Evolutionary conservation across 2,329 filamentous ascomycete genomes (phyloP).

Genomic region (Fusarium sororula): DNA sequence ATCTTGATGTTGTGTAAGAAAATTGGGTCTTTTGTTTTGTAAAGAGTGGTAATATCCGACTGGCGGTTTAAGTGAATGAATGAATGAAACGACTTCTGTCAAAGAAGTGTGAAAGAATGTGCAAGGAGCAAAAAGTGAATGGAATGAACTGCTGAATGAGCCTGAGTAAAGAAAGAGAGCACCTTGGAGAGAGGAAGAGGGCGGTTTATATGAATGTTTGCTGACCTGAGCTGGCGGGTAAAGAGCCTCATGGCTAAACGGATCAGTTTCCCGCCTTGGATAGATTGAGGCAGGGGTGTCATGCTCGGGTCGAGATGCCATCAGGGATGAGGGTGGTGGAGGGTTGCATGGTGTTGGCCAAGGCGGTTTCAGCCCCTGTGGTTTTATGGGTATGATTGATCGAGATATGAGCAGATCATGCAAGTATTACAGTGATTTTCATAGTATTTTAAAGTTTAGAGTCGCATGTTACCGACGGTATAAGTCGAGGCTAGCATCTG

Average conservation of each 20-base stretch:
- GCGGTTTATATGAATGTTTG: constrained; percentile 33
- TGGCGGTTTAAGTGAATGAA: constrained; percentile 36
- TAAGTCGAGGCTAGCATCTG: not conserved
- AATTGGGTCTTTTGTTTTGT: not conserved
- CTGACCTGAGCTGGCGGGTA: not conserved
- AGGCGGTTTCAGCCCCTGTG: constrained; percentile 31
- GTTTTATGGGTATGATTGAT: not conserved
- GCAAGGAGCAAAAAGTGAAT: constrained; percentile 43
- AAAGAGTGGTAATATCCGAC: constrained; percentile 28
- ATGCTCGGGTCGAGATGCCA: constrained; percentile 26
- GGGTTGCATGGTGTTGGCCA: constrained; percentile 26
- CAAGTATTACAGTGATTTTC: not conserved
- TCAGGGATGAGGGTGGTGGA: constrained; percentile 21
- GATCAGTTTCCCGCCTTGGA: constrained; percentile 17
- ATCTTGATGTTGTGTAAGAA: constrained; percentile 34
- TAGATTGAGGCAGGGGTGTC: constrained; percentile 15
- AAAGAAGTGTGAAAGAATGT: constrained; percentile 44
- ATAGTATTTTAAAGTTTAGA: not conserved
- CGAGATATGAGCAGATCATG: constrained; percentile 21
- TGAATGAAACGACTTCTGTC: constrained; percentile 45
- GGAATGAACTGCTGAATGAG: constrained; percentile 44
- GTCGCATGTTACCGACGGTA: not conserved
- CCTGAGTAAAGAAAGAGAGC: constrained; percentile 24
- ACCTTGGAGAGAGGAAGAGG: not conserved
- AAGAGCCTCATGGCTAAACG: constrained; percentile 26